Percentiles rank a stretch among this genome's conserved stretches.
Conservation (phyloP, 2,329 filamentous ascomycete species). For the Fusarium nisikadoi region DNA sequence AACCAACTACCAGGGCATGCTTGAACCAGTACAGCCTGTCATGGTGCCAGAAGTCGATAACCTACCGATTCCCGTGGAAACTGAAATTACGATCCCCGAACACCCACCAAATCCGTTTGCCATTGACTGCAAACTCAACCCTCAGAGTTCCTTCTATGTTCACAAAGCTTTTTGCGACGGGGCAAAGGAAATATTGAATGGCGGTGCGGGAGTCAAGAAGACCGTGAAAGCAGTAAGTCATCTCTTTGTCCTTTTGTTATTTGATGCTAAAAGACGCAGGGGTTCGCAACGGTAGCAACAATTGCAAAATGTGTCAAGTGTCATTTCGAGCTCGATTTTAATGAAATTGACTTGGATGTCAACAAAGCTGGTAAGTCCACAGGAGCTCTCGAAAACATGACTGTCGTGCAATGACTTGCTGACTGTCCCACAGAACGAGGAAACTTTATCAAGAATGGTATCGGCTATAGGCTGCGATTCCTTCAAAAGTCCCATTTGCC, state of each 20-base stretch:
- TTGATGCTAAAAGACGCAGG: slow-evolving; percentile 44
- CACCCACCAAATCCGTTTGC: slow-evolving; percentile 35
- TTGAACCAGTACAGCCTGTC: slow-evolving; percentile 6
- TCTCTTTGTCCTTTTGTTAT: background rate
- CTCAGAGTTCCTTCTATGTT: slow-evolving; percentile 61
- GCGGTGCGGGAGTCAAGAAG: slow-evolving; percentile 61
- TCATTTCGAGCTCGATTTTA: slow-evolving; percentile 64
- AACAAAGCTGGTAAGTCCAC: slow-evolving; percentile 57
- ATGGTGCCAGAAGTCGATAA: slow-evolving; percentile 37
- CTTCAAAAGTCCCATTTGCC: slow-evolving; percentile 66
- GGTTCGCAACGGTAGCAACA: slow-evolving; percentile 53
- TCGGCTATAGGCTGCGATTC: slow-evolving; percentile 64
- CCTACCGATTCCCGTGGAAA: slow-evolving; percentile 42
- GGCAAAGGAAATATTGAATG: slow-evolving; percentile 60
- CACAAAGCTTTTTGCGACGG: slow-evolving; percentile 67
- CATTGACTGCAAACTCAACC: slow-evolving; percentile 56
- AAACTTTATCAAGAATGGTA: slow-evolving; percentile 58
- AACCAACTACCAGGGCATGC: slow-evolving; percentile 29
- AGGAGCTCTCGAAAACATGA: background rate
- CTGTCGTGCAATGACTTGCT: slow-evolving; percentile 13
- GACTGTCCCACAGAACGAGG: slow-evolving; percentile 52
- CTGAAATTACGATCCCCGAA: slow-evolving; percentile 19
- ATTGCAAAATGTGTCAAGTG: slow-evolving; percentile 65
- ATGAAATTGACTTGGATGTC: slow-evolving; percentile 62
- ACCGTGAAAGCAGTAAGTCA: slow-evolving; percentile 59